Evolutionary conservation across 2,329 filamentous ascomycete species (phyloP).

Genomic region (Pseudogymnoascus pannorum): DNA sequence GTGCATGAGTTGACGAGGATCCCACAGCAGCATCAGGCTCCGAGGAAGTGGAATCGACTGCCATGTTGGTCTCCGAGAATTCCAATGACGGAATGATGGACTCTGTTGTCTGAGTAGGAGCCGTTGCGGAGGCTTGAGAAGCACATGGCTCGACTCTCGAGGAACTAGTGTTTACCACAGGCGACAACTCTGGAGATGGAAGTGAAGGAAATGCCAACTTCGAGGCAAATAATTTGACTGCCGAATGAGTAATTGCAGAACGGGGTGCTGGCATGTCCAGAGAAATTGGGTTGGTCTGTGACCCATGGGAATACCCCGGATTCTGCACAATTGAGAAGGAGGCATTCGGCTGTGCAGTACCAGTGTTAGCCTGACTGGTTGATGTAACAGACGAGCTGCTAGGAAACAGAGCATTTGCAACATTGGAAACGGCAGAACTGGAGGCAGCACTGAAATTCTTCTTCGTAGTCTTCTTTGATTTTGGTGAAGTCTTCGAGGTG

Average conservation of each 20-base stretch:
- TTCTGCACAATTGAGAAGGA: neutral
- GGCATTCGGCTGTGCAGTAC: neutral
- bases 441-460: neutral
- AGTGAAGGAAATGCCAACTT: neutral
- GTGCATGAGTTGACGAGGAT: neutral
- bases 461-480: neutral
- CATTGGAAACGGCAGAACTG: neutral
- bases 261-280: neutral
- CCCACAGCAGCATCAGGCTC: neutral
- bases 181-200: neutral
- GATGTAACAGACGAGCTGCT: neutral
- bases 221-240: neutral
- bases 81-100: neutral
- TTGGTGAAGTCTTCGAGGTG: neutral
- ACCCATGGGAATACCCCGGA: neutral
- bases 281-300: neutral
- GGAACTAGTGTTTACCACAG: neutral
- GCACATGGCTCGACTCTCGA: neutral
- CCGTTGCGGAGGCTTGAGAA: neutral
- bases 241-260: neutral
- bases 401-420: neutral
- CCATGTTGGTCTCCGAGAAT: neutral
- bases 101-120: neutral
- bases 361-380: neutral
- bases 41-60: neutral